Base-by-base conservation (phyloP, 2,329 filamentous ascomycete species). In the Nemania sp. region DNA sequence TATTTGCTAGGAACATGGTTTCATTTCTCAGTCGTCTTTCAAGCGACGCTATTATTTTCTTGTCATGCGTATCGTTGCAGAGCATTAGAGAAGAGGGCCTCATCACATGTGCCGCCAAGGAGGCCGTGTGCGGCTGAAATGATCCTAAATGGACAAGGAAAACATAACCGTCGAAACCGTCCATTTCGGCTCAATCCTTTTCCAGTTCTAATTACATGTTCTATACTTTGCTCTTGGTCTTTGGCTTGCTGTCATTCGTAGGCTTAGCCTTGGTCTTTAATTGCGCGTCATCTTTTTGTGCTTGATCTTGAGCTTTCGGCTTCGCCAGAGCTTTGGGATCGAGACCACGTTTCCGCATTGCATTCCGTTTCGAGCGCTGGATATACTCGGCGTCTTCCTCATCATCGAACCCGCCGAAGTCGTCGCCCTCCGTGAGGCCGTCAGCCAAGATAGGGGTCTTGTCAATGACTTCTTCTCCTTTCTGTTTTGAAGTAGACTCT, bases 341-440 rank as follows among this genome's bases (percentile, higher is more conserved):
- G 54, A 93, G 76, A 62, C 90, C 90, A 72, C 90, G 88, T 70
- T 86, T 85, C 68, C 89, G 86, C 81, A 92, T 84, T 61, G 87
- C 84, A 70, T 89, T 91, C 66, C 85, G 84, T 79, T 88, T 87
- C n/a, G 87, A 89, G 69, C 86, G 86, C 70, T 89, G 83, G 45
- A 93, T 91, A 72, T 89, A 88, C 68, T 86, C 82, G 68, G 82
- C 76, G 71, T 94, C 91, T 72, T 88, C 88, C 0, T 88, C 86
- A 0, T 92, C 89, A 62, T 92, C 86, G 72, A 90, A 94, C 1
- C 84, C 88, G 52, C 87, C 89, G 73, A 93, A 93, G 50, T 79
- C 79, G 61, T 85, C 84, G 17, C 79, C 71, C 10, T 73, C 72
- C 9, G 70, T 70, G 72, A 70, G 21, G 81, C 75, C 73, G 47